A percentile compares a stretch with the other conserved stretches of the same genome.
phyloP scores from a whole-genome alignment of 352 stramenopile genomes.

The Globisporangium alternatum region DNA sequence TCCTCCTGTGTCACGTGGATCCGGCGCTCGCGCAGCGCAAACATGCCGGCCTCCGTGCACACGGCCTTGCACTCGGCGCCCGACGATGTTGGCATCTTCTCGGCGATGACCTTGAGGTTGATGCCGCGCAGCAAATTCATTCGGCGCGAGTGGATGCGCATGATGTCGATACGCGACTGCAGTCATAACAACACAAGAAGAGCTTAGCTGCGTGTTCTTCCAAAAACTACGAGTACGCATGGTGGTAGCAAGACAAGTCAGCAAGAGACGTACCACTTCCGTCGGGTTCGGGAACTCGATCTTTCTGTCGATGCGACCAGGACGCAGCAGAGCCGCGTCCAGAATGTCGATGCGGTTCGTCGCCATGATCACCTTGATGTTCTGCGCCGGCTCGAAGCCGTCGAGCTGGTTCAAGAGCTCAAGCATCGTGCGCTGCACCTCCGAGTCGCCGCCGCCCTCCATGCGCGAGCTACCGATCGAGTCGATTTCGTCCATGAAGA shows the following conservation, averaged over 20 bases:
- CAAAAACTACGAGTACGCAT: neutral
- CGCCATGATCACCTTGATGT: slow-evolving; percentile 99
- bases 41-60: slow-evolving; percentile 99
- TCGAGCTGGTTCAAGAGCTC: slow-evolving; percentile 99
- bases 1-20: slow-evolving; percentile 99
- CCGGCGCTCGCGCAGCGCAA: slow-evolving; percentile 97
- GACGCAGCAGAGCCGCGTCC: slow-evolving; percentile 95
- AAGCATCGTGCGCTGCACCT: slow-evolving; percentile 99
- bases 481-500: slow-evolving; percentile 99
- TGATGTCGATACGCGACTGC: slow-evolving; percentile 94
- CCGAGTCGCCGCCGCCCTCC: slow-evolving; percentile 95
- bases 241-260: neutral
- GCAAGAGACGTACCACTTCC: slow-evolving; percentile 63
- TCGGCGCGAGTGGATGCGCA: slow-evolving; percentile 98
- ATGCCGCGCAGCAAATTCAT: slow-evolving; percentile 99
- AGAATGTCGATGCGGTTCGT: slow-evolving; percentile 99
- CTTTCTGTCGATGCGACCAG: slow-evolving; percentile 98
- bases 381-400: slow-evolving; percentile 95
- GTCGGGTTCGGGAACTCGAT: slow-evolving; percentile 99
- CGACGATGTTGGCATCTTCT: slow-evolving; percentile 97
- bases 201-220: slow-evolving; percentile 11
- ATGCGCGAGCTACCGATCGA: slow-evolving; percentile 95
- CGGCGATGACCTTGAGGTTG: slow-evolving; percentile 96
- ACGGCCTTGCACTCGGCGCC: slow-evolving; percentile 99
- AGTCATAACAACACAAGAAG: slow-evolving; percentile 8